Evolutionary conservation across 192 early-diverging fungal species (phyloP).

Genomic region (Coemansia pectinata): DNA sequence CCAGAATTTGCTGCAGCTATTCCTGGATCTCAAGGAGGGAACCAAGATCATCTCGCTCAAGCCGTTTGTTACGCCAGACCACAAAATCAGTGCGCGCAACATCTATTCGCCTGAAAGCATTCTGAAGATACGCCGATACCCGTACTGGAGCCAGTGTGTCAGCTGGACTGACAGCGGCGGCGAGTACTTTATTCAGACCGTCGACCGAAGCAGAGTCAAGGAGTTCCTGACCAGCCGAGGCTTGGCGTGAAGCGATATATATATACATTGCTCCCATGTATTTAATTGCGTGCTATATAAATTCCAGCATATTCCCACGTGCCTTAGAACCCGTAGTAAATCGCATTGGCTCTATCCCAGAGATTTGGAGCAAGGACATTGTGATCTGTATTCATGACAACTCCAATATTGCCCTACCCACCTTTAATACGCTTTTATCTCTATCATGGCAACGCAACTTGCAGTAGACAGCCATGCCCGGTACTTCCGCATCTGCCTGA

Average conservation of each 20-base stretch:
- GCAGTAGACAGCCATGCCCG: slow-evolving; percentile 59
- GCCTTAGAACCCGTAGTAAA: neutral
- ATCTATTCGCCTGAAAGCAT: slow-evolving; percentile 72
- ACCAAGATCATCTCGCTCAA: slow-evolving; percentile 82
- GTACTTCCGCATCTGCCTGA: slow-evolving; percentile 72
- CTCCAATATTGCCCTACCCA: neutral
- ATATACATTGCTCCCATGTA: too few species aligned
- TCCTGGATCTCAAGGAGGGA: slow-evolving; percentile 90
- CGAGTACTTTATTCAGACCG: slow-evolving; percentile 76
- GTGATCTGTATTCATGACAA: neutral
- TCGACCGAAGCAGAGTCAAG: slow-evolving; percentile 62
- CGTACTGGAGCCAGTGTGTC: slow-evolving; percentile 71
- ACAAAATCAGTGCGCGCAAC: slow-evolving; percentile 73
- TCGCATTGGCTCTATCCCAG: neutral
- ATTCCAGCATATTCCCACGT: neutral
- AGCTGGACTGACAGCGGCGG: slow-evolving; percentile 82
- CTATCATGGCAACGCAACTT: slow-evolving; percentile 32
- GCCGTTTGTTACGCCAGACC: slow-evolving; percentile 77
- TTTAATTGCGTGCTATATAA: too few species aligned
- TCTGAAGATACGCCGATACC: slow-evolving; percentile 63
- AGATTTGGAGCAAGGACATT: neutral
- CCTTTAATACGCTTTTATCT: neutral
- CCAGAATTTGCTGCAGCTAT: slow-evolving; percentile 76
- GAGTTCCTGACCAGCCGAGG: slow-evolving; percentile 30
- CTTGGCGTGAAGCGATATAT: slow-evolving; percentile 2